A percentile compares a stretch with the other conserved stretches of the same genome.
Conservation (phyloP, 2,329 filamentous ascomycete species). For the Colletotrichum sp. region DNA sequence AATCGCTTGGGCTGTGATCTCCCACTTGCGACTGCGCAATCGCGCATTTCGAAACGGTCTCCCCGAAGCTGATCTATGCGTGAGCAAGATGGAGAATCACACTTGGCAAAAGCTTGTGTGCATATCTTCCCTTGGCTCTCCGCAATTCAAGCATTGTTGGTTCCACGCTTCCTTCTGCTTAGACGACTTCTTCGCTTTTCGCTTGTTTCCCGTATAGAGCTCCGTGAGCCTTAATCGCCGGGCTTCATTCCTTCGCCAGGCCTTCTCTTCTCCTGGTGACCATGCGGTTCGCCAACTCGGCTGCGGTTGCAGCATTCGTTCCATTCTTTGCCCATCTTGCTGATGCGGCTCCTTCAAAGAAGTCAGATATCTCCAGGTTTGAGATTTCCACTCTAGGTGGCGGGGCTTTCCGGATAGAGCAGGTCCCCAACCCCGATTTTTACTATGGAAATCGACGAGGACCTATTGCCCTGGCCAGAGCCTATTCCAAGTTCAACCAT, state of each 20-base stretch:
- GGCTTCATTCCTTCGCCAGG: conserved; percentile 23
- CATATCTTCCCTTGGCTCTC: conserved; percentile 13
- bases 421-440: conserved; percentile 43
- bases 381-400: conserved; percentile 42
- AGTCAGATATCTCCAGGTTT: conserved; percentile 26
- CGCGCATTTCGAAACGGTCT: conserved; percentile 9
- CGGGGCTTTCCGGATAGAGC: conserved; percentile 41
- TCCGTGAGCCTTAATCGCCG: conserved; percentile 11
- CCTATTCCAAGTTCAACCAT: conserved; percentile 43
- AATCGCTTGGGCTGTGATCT: not conserved
- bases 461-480: conserved; percentile 41
- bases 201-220: not conserved
- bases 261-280: conserved; percentile 13
- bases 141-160: not conserved
- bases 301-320: conserved; percentile 35
- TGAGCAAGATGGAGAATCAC: not conserved
- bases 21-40: not conserved
- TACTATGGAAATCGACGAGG: conserved; percentile 34
- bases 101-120: conserved; percentile 22
- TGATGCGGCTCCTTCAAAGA: conserved; percentile 30
- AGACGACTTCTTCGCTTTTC: not conserved
- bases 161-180: not conserved
- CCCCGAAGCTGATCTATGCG: conserved; percentile 10
- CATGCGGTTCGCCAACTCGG: conserved; percentile 38
- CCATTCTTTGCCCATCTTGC: conserved; percentile 23